Evolutionary conservation across 192 early-diverging fungal species (phyloP).

Genomic region (Podila horticola): DNA sequence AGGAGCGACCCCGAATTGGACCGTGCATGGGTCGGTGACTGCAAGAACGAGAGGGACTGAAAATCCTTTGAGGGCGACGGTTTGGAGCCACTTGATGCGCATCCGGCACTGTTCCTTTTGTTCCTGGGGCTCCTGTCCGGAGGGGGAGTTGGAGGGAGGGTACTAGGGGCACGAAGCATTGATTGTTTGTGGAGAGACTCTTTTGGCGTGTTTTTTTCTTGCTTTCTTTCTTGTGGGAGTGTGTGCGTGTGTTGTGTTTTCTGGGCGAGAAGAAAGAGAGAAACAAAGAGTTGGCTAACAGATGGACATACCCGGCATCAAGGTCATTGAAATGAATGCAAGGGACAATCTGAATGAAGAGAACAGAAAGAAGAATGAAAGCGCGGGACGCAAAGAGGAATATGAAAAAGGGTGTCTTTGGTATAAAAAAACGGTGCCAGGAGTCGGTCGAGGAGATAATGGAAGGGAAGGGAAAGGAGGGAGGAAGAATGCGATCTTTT

Average conservation of each 20-base stretch:
- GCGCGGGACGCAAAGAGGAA: background rate
- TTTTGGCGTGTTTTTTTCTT: too few relatives aligned
- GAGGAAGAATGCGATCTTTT: too few relatives aligned
- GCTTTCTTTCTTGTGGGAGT: too few relatives aligned
- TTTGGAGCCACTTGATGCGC: background rate
- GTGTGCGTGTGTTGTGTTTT: background rate
- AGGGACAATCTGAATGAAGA: background rate
- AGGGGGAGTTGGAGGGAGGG: background rate
- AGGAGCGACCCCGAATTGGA: constrained; percentile 18
- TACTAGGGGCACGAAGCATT: background rate
- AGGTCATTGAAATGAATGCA: background rate
- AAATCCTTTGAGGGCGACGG: background rate
- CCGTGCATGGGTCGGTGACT: constrained; percentile 40
- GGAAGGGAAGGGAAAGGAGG: too few relatives aligned
- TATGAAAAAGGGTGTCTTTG: background rate
- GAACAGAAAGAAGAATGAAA: background rate
- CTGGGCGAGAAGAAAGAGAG: background rate
- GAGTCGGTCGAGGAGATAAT: too few relatives aligned
- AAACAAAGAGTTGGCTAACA: background rate
- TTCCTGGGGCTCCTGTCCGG: background rate
- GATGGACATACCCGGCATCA: background rate
- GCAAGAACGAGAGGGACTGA: constrained; percentile 10
- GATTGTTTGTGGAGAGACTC: too few relatives aligned
- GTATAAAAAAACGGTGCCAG: constrained; percentile 1
- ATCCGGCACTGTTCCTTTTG: background rate